Evolutionary conservation across 495 filamentous ascomycete species (phyloP).

Genomic region (Daldinia loculata): DNA sequence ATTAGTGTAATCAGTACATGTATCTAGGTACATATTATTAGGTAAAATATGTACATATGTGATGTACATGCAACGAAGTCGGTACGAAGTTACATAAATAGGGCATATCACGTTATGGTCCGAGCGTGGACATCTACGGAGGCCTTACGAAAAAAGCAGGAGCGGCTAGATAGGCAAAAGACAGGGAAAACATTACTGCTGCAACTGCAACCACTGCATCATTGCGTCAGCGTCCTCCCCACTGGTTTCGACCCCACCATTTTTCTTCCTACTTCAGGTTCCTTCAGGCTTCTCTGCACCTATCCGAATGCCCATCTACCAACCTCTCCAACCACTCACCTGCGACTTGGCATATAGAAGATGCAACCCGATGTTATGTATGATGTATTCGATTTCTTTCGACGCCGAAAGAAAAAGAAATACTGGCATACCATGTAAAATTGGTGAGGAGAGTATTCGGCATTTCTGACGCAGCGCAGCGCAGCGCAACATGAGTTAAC

Average conservation of each 20-base stretch:
- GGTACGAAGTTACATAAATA: slow-evolving; percentile 26
- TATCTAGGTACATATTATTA: slow-evolving; percentile 9
- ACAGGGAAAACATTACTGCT: slow-evolving; percentile 1
- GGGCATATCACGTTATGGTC: slow-evolving; percentile 9
- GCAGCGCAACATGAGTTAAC: not conserved
- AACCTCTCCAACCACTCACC: slow-evolving; percentile 28
- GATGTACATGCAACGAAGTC: slow-evolving; percentile 6
- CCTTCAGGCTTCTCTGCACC: slow-evolving; percentile 30
- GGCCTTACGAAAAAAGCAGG: slow-evolving; percentile 25
- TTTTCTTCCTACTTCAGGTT: slow-evolving; percentile 16
- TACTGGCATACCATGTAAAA: slow-evolving; percentile 13
- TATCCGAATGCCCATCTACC: slow-evolving; percentile 27
- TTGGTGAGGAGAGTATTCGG: slow-evolving; percentile 25
- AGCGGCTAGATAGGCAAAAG: slow-evolving; percentile 10
- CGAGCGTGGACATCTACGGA: slow-evolving; percentile 25
- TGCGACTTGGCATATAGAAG: slow-evolving; percentile 28
- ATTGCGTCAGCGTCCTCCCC: slow-evolving; percentile 41
- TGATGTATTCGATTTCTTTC: slow-evolving; percentile 40
- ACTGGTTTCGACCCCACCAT: slow-evolving; percentile 42
- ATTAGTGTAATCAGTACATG: not conserved
- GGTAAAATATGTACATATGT: not conserved
- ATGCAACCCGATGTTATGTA: slow-evolving; percentile 25
- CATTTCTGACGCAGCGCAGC: slow-evolving; percentile 28
- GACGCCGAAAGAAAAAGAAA: slow-evolving; percentile 2
- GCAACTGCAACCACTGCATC: slow-evolving; percentile 26